Evolutionary conservation across 2,329 filamentous ascomycete species (phyloP).

Genomic region (Chrysoporthe cubensis): DNA sequence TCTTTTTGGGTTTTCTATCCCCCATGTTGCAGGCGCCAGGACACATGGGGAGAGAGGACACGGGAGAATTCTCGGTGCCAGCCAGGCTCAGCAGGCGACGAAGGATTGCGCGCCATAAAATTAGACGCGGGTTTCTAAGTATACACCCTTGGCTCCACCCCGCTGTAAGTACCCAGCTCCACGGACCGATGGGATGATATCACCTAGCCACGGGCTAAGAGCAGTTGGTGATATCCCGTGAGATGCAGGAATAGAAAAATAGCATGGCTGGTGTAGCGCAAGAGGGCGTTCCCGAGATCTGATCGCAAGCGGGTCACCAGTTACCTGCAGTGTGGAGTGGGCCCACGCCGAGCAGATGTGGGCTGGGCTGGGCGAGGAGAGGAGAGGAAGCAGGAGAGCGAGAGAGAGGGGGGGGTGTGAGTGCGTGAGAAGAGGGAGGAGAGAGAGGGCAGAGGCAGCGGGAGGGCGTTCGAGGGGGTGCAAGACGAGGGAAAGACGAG

Average conservation of each 20-base stretch:
- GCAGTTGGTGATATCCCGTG: background rate
- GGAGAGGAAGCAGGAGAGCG: background rate
- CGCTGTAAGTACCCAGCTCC: background rate
- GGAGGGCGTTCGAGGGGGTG: background rate
- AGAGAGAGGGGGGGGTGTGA: background rate
- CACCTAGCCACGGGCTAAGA: background rate
- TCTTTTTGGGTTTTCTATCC: background rate
- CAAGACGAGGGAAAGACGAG: no score
- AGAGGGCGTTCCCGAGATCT: background rate
- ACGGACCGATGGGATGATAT: constrained; percentile 2
- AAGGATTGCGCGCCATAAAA: constrained; percentile 8
- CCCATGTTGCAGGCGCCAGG: background rate
- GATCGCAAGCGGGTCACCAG: background rate
- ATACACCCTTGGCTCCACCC: constrained; percentile 4
- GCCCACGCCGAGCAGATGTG: background rate
- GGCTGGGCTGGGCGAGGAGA: background rate
- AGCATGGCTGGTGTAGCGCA: constrained; percentile 6
- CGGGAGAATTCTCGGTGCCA: background rate
- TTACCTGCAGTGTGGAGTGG: background rate
- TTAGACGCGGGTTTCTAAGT: constrained; percentile 4
- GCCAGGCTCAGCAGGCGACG: background rate
- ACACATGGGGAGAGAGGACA: background rate
- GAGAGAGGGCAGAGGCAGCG: background rate
- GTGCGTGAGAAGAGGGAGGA: no score
- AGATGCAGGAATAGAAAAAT: constrained; percentile 3